Evolutionary conservation across 2,329 filamentous ascomycete species (phyloP).

Genomic region (Fusarium sp.): DNA sequence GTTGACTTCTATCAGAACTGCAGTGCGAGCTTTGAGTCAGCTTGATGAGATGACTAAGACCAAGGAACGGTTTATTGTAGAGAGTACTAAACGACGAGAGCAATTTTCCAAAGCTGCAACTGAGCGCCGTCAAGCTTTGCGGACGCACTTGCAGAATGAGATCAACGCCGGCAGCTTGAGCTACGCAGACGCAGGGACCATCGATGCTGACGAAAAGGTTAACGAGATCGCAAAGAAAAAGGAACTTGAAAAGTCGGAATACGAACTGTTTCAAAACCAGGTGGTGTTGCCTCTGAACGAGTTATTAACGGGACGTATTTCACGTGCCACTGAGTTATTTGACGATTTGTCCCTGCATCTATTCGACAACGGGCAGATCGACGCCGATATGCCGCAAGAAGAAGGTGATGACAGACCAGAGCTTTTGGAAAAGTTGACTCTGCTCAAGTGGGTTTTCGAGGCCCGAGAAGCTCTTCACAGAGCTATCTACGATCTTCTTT

Average conservation of each 20-base stretch:
- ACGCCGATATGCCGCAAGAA: slow-evolving; percentile 88
- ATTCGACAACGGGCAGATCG: slow-evolving; percentile 71
- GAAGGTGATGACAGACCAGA: slow-evolving; percentile 97
- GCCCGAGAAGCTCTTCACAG: slow-evolving; percentile 88
- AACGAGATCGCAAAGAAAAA: slow-evolving; percentile 78
- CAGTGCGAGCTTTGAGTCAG: slow-evolving; percentile 80
- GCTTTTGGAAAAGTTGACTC: slow-evolving; percentile 90
- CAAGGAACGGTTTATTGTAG: slow-evolving; percentile 71
- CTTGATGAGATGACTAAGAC: slow-evolving; percentile 77
- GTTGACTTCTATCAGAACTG: slow-evolving; percentile 79
- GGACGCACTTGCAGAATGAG: slow-evolving; percentile 80
- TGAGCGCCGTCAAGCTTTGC: slow-evolving; percentile 72
- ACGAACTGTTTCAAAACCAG: slow-evolving; percentile 84
- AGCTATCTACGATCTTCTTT: slow-evolving; percentile 85
- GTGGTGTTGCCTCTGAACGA: slow-evolving; percentile 89
- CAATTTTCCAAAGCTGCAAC: slow-evolving; percentile 64
- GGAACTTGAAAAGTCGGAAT: slow-evolving; percentile 80
- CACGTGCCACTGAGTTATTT: slow-evolving; percentile 80
- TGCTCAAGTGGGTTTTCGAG: slow-evolving; percentile 98
- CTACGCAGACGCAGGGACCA: slow-evolving; percentile 84
- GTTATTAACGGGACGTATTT: slow-evolving; percentile 80
- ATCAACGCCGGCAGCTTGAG: slow-evolving; percentile 82
- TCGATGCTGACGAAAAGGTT: slow-evolving; percentile 79
- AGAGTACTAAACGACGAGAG: slow-evolving; percentile 68
- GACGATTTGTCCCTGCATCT: slow-evolving; percentile 78